Evolutionary conservation across 2,329 filamentous ascomycete genomes (phyloP).

Genomic region (Verticillium albo-atrum): DNA sequence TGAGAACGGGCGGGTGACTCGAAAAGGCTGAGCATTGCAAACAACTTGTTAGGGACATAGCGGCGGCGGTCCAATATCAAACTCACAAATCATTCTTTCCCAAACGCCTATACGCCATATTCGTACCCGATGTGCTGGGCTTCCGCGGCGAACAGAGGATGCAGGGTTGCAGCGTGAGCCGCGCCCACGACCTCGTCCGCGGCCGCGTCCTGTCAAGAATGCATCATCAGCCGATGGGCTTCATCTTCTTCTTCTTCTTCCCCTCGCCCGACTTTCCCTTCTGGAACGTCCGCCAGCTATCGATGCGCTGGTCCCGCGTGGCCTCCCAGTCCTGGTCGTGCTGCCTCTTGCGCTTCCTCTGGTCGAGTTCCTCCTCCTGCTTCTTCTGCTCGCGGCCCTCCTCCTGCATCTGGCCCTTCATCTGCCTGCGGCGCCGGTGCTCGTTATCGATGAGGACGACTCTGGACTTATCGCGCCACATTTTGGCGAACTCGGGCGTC

Average conservation of each 20-base stretch:
- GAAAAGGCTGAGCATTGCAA: background rate
- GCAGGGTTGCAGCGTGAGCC: too few species aligned
- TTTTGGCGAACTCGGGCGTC: constrained; percentile 73
- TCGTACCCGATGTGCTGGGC: background rate
- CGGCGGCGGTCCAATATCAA: constrained; percentile 7
- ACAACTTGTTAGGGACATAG: constrained; percentile 11
- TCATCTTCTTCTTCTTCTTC: constrained; percentile 58
- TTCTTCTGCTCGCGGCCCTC: constrained; percentile 85
- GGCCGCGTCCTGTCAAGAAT: too few species aligned
- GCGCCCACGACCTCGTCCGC: too few species aligned
- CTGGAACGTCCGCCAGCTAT: constrained; percentile 89
- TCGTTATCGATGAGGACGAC: constrained; percentile 92
- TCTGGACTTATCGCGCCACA: constrained; percentile 88
- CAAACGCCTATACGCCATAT: background rate
- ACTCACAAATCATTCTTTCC: constrained; percentile 8
- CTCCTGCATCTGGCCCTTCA: constrained; percentile 94
- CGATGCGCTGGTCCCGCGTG: constrained; percentile 84
- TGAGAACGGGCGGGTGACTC: background rate
- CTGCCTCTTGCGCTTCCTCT: constrained; percentile 79
- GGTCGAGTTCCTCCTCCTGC: constrained; percentile 79
- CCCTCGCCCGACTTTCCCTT: constrained; percentile 58
- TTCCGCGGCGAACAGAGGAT: too few species aligned
- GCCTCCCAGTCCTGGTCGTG: constrained; percentile 95
- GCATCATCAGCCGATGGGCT: constrained; percentile 49
- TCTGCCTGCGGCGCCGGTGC: constrained; percentile 73